Evolutionary conservation across 495 filamentous ascomycete genomes (phyloP), one percentile per base, ranked within the genome.

Genomic region (Neurospora cerealis): DNA sequence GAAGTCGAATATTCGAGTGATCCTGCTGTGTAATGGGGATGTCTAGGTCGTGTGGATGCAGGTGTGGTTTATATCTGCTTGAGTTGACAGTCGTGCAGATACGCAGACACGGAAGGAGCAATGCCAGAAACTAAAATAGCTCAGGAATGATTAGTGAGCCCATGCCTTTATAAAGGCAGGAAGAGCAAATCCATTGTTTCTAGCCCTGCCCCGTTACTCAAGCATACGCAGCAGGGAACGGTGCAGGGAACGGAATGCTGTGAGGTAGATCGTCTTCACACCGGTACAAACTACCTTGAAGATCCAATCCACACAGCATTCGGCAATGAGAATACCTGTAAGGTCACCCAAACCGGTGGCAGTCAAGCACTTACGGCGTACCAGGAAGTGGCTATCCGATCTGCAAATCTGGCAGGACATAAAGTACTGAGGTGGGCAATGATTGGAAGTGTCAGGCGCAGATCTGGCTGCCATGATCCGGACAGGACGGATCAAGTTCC

Each of bases 381-480:
- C 54, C 28, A 66, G 2, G 7, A 7, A 8, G 54, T 66, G 54
- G 28, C 54, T 66, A 66, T 66, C 54, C 54, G 54, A 66, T 66
- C 54, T 66, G 54, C 54, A 66, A 34, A 66, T 36, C 34, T 73
- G 54, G 21, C 73, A 74, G 21, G 34, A 6, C 48, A 66, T 73
- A 39, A 62, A 69, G 39, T 19, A 39, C 40, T 28, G 37, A 71
- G 44, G 37, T 69, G 42, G 32, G 42, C 42, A 70, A 54, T 60
- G 42, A 75, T 69, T 37, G 44, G 71, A 60, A 46, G 36, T 19
- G 32, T 38, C 34, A 21, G 17, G 21, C 71, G 40, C 28, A 76
- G 48, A 71, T 75, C 74, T 77, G 32, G 54, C 48, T 69, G 70
- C 75, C 73, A 73, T 75, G 71, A 77, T 66, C 74, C 71, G 71